Evolutionary conservation across 2,329 filamentous ascomycete genomes (phyloP).

Genomic region (Calonectria ilicicola): DNA sequence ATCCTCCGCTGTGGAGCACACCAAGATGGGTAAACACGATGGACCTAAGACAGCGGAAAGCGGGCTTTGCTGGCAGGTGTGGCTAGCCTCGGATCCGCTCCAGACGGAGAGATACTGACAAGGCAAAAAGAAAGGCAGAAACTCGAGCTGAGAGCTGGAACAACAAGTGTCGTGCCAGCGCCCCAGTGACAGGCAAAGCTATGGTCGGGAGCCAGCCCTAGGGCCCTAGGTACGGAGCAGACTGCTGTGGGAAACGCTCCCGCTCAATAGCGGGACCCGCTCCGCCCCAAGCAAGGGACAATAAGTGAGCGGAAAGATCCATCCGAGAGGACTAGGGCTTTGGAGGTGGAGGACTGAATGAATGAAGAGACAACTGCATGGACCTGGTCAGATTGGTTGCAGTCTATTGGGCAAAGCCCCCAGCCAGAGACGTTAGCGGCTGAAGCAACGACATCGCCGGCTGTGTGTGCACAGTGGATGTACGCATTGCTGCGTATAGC

Average conservation of each 20-base stretch:
- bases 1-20: conserved; percentile 24
- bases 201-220: neutral
- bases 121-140: neutral
- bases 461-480: conserved; percentile 10
- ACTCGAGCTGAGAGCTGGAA: neutral
- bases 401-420: neutral
- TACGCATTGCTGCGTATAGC: no score
- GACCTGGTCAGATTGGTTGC: conserved; percentile 13
- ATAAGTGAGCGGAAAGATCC: conserved; percentile 33
- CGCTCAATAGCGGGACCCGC: conserved; percentile 27
- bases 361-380: conserved; percentile 19
- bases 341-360: neutral
- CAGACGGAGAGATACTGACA: neutral
- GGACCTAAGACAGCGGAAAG: conserved; percentile 27
- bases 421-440: conserved; percentile 4
- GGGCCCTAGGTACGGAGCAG: neutral
- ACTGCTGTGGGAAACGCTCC: conserved; percentile 11
- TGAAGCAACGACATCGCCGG: conserved; percentile 7
- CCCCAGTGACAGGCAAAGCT: neutral
- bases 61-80: conserved; percentile 12
- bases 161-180: neutral
- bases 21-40: conserved; percentile 29
- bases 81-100: conserved; percentile 10
- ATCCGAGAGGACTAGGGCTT: conserved; percentile 24
- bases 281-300: conserved; percentile 38